Evolutionary conservation across 345 rosid species (phyloP), one percentile per base, ranked within the genome.

Genomic region (Lenwebbia sp.): DNA sequence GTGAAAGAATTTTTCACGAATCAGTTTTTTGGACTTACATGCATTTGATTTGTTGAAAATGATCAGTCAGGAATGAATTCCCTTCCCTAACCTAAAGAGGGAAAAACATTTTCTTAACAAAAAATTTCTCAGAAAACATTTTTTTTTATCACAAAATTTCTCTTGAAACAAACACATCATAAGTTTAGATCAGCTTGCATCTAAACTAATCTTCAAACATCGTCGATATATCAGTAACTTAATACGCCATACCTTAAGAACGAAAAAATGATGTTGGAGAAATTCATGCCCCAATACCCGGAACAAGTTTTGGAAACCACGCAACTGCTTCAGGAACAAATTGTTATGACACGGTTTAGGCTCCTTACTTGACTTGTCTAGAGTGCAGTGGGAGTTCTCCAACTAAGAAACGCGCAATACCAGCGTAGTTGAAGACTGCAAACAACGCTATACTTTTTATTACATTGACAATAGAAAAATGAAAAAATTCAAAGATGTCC

Each of bases 111-210:
- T 65, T 65, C 6, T 21, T 9, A 0, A 28, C 30, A 30, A 3
- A 6, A 13, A 28, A 1, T 14, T 14, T 60, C 40, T 7, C 37
- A 0, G 15, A 14, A 60, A 13, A 7, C 8, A 6, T 3, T n/a
- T 6, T 15, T 1, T 30, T n/a, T 60, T 0, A 28, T 13, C 9
- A 4, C 12, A 28, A 57, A 26, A 26, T 11, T 26, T 13, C 28
- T 30, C 40, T 2, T 8, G 1, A 30, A 62, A 7, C 22, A 52
- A 62, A 62, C 41, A 62, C 11, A 62, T 10, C 75, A 21, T 15
- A 30, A 62, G 41, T 30, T n/a, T 2, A 30, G 4, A 62, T 62
- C 21, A 28, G 28, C 6, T 28, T 33, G 17, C 22, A 3, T 30
- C 23, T 62, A 7, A 62, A 62, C 75, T 62, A 3, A 60, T 62